Percentiles rank a stretch among this genome's conserved stretches.
These are phyloP conservation scores for Lasiosphaeria miniovina DNA, from an alignment of 495 filamentous ascomycete genomes.

Conservation along the genomic window DNA sequence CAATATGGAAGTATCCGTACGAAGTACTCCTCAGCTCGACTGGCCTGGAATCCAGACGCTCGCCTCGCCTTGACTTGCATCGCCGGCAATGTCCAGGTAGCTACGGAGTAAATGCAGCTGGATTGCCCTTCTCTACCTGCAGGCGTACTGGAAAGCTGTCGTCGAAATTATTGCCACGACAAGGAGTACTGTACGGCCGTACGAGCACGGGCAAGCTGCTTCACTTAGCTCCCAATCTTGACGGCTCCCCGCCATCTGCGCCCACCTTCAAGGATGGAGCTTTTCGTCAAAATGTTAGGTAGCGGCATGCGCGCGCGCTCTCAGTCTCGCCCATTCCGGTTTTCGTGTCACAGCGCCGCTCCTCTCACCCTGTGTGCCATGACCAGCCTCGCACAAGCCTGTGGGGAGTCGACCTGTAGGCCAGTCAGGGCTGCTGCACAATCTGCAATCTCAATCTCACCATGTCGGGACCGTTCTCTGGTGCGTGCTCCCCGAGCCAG, in stretches of 20 bases:
- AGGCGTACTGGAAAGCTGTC: neutral
- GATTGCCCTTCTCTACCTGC: too few species aligned
- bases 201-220: slow-evolving; percentile 10
- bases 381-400: slow-evolving; percentile 6
- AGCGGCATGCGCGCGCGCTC: too few species aligned
- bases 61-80: too few species aligned
- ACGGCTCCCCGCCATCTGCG: slow-evolving; percentile 14
- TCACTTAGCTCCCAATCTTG: slow-evolving; percentile 15
- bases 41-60: too few species aligned
- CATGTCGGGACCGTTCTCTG: slow-evolving; percentile 4
- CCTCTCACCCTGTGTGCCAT: slow-evolving; percentile 7
- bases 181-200: slow-evolving; percentile 25
- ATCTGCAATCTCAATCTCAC: slow-evolving; percentile 15
- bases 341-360: slow-evolving; percentile 16
- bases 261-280: neutral
- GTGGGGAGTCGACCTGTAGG: neutral
- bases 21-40: too few species aligned
- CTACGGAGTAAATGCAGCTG: too few species aligned
- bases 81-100: too few species aligned
- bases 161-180: neutral
- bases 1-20: too few species aligned
- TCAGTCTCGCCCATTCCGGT: neutral
- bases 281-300: too few species aligned
- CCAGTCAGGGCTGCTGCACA: neutral
- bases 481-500: neutral